Evolutionary conservation across 2,329 filamentous ascomycete genomes (phyloP).

Genomic region (Fusarium miscanthi): DNA sequence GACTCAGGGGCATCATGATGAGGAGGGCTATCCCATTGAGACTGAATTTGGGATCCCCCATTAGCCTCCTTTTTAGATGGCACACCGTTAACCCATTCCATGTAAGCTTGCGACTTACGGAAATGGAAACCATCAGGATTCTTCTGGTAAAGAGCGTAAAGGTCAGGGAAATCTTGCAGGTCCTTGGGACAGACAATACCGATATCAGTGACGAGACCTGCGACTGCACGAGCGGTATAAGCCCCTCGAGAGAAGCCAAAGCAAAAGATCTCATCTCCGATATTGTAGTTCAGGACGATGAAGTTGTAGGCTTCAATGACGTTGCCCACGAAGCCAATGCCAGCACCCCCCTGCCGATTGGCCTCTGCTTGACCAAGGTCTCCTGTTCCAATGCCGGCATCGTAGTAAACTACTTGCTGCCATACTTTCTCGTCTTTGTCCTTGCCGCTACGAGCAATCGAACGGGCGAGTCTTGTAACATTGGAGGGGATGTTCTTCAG

Average conservation of each 20-base stretch:
- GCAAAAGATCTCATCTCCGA: conserved; percentile 49
- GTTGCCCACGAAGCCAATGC: conserved; percentile 46
- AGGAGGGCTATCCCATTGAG: conserved; percentile 34
- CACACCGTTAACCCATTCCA: conserved; percentile 41
- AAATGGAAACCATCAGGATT: conserved; percentile 35
- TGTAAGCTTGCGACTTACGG: conserved; percentile 38
- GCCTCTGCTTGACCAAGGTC: conserved; percentile 27
- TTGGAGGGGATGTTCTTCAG: conserved; percentile 47
- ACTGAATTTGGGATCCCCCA: conserved; percentile 2
- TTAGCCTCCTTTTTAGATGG: conserved; percentile 26
- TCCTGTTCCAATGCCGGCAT: conserved; percentile 49
- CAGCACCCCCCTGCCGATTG: conserved; percentile 39
- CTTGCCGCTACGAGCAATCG: conserved; percentile 40
- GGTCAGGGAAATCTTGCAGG: conserved; percentile 43
- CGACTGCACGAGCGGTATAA: conserved; percentile 52
- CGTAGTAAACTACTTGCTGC: conserved; percentile 53
- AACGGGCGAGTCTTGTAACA: conserved; percentile 49
- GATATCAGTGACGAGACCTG: conserved; percentile 45
- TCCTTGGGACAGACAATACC: conserved; percentile 43
- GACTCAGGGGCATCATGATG: conserved; percentile 39
- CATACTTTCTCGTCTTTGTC: conserved; percentile 45
- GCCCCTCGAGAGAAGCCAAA: conserved; percentile 53
- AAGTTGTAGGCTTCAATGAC: conserved; percentile 53
- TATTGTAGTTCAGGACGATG: conserved; percentile 50
- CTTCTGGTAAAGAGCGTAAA: conserved; percentile 42